phyloP scores from a whole-genome alignment of 495 filamentous ascomycete species.

The Margaritispora aquatica region DNA sequence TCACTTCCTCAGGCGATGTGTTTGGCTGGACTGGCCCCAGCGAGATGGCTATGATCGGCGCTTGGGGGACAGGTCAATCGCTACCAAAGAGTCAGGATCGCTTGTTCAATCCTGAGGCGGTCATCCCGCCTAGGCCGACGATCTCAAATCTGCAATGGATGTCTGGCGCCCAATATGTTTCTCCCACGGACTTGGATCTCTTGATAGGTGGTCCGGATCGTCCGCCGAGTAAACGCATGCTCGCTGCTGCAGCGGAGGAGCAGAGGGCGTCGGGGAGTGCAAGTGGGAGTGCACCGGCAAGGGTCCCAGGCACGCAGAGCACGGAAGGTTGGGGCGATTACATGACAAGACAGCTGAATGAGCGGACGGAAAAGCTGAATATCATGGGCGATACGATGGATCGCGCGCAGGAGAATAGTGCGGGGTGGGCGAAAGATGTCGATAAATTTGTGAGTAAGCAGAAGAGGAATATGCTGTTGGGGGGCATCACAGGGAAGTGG shows the following conservation, averaged over 20 bases:
- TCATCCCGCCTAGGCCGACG: constrained; percentile 77
- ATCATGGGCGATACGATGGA: constrained; percentile 82
- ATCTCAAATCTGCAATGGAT: constrained; percentile 97
- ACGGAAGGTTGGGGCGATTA: constrained; percentile 53
- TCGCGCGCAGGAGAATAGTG: constrained; percentile 67
- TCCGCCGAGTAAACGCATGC: constrained; percentile 75
- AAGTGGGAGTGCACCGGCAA: too few relatives aligned
- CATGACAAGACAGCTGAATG: constrained; percentile 77
- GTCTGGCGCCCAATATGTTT: constrained; percentile 86
- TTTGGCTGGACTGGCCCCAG: constrained; percentile 87
- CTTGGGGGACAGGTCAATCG: constrained; percentile 66
- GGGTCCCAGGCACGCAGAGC: constrained; percentile 14
- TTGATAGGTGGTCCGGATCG: constrained; percentile 85
- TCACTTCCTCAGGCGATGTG: constrained; percentile 72
- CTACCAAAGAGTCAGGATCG: constrained; percentile 55
- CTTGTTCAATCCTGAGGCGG: constrained; percentile 66
- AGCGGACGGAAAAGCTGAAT: constrained; percentile 80
- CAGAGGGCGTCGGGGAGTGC: too few relatives aligned
- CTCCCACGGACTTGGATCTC: constrained; percentile 83
- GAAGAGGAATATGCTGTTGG: constrained; percentile 75
- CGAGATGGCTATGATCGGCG: constrained; percentile 70
- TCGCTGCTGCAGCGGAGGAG: constrained; percentile 38
- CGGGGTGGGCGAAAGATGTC: constrained; percentile 79
- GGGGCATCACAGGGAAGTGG: constrained; percentile 45
- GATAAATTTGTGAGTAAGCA: constrained; percentile 77